Evolutionary conservation across 768 basidiomycete genomes (phyloP).

Genomic region (Goffeauzyma gilvescens): DNA sequence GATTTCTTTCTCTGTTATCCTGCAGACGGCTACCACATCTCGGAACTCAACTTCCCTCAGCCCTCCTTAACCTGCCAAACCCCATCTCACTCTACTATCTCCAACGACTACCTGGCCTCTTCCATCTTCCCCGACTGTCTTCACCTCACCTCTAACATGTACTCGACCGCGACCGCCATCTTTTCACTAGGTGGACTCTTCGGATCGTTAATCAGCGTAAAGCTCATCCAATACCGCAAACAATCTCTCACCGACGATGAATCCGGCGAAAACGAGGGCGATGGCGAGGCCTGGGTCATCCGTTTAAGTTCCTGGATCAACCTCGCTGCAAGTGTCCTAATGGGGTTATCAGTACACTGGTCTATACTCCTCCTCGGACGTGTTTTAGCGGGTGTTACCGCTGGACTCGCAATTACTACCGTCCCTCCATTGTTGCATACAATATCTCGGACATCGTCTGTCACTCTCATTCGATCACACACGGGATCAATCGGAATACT

Average conservation of each 20-base stretch:
- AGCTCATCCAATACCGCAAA: constrained; percentile 14
- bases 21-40: constrained; percentile 62
- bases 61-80: constrained; percentile 54
- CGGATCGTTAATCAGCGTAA: constrained; percentile 34
- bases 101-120: neutral
- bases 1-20: neutral
- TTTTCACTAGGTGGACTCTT: constrained; percentile 75
- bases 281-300: neutral
- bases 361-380: constrained; percentile 17
- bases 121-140: constrained; percentile 49
- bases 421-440: constrained; percentile 25
- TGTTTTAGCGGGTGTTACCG: constrained; percentile 22
- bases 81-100: constrained; percentile 10
- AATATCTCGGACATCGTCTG: constrained; percentile 16
- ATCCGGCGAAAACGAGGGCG: too few species aligned
- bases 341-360: constrained; percentile 26
- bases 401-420: constrained; percentile 26
- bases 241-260: too few species aligned
- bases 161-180: constrained; percentile 63
- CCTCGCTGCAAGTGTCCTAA: constrained; percentile 18
- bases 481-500: constrained; percentile 25
- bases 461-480: constrained; percentile 11
- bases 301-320: constrained; percentile 18
- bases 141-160: constrained; percentile 53
- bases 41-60: constrained; percentile 75